Evolutionary conservation across 345 rosid genomes (phyloP).

Genomic region (Mercurialis annua): DNA sequence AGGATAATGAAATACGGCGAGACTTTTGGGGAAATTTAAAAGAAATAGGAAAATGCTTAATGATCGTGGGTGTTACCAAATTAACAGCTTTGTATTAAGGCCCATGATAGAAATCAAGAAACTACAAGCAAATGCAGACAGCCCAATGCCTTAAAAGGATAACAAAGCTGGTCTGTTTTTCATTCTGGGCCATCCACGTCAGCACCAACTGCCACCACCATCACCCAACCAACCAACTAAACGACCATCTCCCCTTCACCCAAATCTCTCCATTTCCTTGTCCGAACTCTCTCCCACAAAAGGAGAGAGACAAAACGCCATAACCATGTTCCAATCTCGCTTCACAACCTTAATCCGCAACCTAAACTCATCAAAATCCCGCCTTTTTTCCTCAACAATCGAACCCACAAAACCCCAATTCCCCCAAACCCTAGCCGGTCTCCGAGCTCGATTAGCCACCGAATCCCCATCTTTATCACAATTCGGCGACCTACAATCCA

Average conservation of each 20-base stretch:
- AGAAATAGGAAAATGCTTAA: too few species aligned
- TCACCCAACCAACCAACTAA: constrained; percentile 5
- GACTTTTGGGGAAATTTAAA: too few species aligned
- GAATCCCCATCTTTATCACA: constrained; percentile 70
- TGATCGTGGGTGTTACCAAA: too few species aligned
- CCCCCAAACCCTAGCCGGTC: constrained; percentile 60
- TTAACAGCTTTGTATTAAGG: too few species aligned
- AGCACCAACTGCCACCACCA: neutral
- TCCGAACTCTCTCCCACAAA: neutral
- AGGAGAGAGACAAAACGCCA: neutral
- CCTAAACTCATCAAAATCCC: constrained; percentile 27
- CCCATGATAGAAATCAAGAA: too few species aligned
- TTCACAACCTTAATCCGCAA: constrained; percentile 33
- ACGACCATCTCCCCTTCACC: neutral
- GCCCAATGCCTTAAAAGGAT: too few species aligned
- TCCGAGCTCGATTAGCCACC: constrained; percentile 76
- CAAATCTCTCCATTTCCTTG: neutral
- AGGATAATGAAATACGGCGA: too few species aligned
- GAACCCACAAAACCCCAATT: constrained; percentile 36
- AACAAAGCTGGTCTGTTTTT: too few species aligned
- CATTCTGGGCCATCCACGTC: neutral
- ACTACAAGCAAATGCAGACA: too few species aligned
- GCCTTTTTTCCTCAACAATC: constrained; percentile 40
- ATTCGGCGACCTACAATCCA: constrained; percentile 45
- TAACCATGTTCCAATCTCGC: constrained; percentile 27